Evolutionary conservation across 1,284 basidiomycete genomes (phyloP).

Genomic region (Porogramme epimiltina): DNA sequence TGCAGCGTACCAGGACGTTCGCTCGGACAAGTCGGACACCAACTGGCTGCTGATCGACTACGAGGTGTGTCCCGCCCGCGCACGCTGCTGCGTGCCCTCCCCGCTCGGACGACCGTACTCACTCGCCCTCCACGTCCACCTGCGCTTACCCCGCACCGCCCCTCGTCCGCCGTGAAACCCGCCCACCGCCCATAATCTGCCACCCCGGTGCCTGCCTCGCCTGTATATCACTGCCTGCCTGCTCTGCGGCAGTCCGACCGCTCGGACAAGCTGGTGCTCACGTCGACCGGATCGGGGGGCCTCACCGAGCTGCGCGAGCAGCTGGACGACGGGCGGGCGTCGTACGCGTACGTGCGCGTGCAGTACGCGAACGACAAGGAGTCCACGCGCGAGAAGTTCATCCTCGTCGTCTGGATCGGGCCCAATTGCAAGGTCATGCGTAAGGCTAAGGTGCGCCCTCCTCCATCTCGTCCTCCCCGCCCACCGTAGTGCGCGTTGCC

Average conservation of each 20-base stretch:
- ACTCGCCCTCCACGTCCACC: not conserved
- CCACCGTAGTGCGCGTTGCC: no score
- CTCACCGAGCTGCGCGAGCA: slow-evolving; percentile 76
- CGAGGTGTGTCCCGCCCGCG: slow-evolving; percentile 58
- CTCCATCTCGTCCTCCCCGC: no score
- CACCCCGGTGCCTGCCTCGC: no score
- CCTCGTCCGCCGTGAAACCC: not conserved
- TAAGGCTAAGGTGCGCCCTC: slow-evolving; percentile 73
- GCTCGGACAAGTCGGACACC: slow-evolving; percentile 78
- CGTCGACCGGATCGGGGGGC: slow-evolving; percentile 78
- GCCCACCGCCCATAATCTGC: no score
- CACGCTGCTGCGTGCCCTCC: not conserved
- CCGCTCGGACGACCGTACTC: not conserved
- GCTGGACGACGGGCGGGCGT: slow-evolving; percentile 75
- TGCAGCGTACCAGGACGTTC: slow-evolving; percentile 84
- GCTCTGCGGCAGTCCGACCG: slow-evolving; percentile 63
- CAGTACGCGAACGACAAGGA: slow-evolving; percentile 87
- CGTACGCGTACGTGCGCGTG: slow-evolving; percentile 83
- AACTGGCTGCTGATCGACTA: slow-evolving; percentile 90
- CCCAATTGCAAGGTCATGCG: slow-evolving; percentile 86
- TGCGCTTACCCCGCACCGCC: not conserved
- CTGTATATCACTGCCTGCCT: not conserved
- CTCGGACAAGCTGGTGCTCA: slow-evolving; percentile 81
- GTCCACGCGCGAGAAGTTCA: slow-evolving; percentile 87
- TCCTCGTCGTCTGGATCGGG: slow-evolving; percentile 90